Percentiles rank a stretch among this genome's conserved stretches.
These are phyloP conservation scores for Calonectria pteridis DNA, from an alignment of 2,329 filamentous ascomycete species.

Conservation along the genomic window DNA sequence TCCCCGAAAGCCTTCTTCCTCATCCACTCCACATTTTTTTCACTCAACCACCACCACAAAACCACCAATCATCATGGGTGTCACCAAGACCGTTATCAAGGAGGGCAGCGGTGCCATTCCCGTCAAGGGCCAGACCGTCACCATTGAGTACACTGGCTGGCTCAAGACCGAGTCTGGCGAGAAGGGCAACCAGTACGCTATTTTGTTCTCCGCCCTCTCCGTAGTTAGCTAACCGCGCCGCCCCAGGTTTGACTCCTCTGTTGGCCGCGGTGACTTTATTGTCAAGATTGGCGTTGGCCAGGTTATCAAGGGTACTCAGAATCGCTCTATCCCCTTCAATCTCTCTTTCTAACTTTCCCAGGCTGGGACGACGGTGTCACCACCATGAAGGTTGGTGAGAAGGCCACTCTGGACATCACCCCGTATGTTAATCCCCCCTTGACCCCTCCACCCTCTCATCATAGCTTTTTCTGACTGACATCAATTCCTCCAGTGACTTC, in stretches of 20 bases:
- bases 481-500: constrained; percentile 63
- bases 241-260: constrained; percentile 88
- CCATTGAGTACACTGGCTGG: constrained; percentile 92
- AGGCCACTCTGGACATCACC: constrained; percentile 85
- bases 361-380: constrained; percentile 89
- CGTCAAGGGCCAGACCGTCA: constrained; percentile 76
- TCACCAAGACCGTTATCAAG: constrained; percentile 74
- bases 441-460: not conserved
- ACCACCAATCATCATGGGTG: constrained; percentile 70
- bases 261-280: constrained; percentile 80
- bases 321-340: constrained; percentile 29
- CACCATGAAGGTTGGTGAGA: constrained; percentile 92
- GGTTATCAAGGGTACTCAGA: constrained; percentile 82
- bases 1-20: not conserved
- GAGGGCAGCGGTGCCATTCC: constrained; percentile 75
- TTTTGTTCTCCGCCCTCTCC: not conserved
- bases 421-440: constrained; percentile 42
- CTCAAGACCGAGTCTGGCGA: constrained; percentile 74
- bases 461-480: constrained; percentile 31
- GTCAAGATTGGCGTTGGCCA: constrained; percentile 83
- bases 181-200: constrained; percentile 80
- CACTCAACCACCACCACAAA: constrained; percentile 31
- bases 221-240: constrained; percentile 23
- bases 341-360: constrained; percentile 47
- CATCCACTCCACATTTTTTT: constrained; percentile 29